A percentile compares a stretch with the other conserved stretches of the same genome.
Evolutionary conservation across 225 moss, liverwort and hornwort species (phyloP).

Genomic region (Marchantia paleacea): DNA sequence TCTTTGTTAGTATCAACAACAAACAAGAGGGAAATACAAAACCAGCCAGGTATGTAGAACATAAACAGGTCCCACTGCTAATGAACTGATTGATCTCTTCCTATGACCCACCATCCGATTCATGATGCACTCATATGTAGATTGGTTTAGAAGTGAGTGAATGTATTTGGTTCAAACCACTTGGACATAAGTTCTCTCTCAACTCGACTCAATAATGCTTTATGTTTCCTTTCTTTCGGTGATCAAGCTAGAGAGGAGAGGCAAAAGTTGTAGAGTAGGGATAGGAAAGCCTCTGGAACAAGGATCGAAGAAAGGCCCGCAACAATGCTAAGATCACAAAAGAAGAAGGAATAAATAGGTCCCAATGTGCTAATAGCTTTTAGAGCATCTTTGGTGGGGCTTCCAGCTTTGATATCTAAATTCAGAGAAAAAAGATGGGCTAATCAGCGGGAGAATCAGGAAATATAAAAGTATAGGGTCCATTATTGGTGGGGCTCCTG

Average conservation of each 20-base stretch:
- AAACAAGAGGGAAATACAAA: background rate
- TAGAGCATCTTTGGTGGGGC: too few relatives aligned
- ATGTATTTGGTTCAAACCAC: background rate
- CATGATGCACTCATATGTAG: background rate
- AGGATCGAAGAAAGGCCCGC: background rate
- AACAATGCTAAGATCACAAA: background rate
- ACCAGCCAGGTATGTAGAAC: constrained; percentile 4
- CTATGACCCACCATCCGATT: background rate
- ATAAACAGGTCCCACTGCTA: background rate
- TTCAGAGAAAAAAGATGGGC: background rate
- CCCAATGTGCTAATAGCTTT: background rate
- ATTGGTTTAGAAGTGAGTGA: background rate
- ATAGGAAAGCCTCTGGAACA: background rate
- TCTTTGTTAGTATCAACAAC: background rate
- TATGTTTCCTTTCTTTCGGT: background rate
- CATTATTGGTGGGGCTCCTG: constrained; percentile 3
- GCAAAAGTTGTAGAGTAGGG: background rate
- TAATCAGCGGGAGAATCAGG: background rate
- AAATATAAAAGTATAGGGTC: background rate
- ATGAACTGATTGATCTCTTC: background rate
- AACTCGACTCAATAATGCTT: background rate
- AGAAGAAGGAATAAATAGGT: background rate
- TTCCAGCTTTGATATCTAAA: background rate
- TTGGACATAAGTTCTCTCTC: background rate
- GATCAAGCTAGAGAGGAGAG: background rate